Evolutionary conservation across 2,329 filamentous ascomycete genomes (phyloP), one percentile per base, ranked within the genome.

Genomic region (Colletotrichum spaethianum): DNA sequence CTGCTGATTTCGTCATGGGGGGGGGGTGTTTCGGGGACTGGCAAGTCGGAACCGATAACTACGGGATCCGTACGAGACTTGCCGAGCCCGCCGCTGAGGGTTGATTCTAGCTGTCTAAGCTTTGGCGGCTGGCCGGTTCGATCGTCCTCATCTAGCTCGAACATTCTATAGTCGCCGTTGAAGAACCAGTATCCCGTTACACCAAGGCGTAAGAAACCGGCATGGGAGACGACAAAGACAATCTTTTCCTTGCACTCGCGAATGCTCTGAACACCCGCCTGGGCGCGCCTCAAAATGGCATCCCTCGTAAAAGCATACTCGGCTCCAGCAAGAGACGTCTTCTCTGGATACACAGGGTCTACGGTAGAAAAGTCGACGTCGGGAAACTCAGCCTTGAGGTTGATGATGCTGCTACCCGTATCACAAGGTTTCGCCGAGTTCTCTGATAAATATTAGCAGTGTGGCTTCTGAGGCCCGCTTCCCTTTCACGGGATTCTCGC

Each of bases 121-220:
- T 74, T 76, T 62, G 75, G 69, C 3, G 78, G 80, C 6, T 80
- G 80, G 2, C 80, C 74, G 2, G 71, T 74, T 1, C 23, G 71
- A 11, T 50, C 46, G 44, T 23, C 31, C 62, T 60, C 77, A 78
- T 78, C 83, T 74, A 90, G 90, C 23, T 89, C 85, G 75, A 92
- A 93, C 38, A 92, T 82, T 16, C 91, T 86, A 79, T 90, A 93
- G 76, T 93, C 91, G 14, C 87, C 88, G 73, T 93, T 93, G 77
- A 86, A 88, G 76, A 84, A 90, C 82, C 83, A 88, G 74, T 82
- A 83, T 2, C 89, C 87, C 11, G 84, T 86, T 9, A 93, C 86
- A 11, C 86, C 89, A 3, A 84, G 78, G n/a, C 90, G 82, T 73
- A 93, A 75, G 78, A 93, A 93, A 0, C 87, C 90, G 2, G 91